Evolutionary conservation across 805 yeast species (phyloP), one percentile per base, ranked within the genome.

Genomic region (Wickerhamiella sergipiensis): DNA sequence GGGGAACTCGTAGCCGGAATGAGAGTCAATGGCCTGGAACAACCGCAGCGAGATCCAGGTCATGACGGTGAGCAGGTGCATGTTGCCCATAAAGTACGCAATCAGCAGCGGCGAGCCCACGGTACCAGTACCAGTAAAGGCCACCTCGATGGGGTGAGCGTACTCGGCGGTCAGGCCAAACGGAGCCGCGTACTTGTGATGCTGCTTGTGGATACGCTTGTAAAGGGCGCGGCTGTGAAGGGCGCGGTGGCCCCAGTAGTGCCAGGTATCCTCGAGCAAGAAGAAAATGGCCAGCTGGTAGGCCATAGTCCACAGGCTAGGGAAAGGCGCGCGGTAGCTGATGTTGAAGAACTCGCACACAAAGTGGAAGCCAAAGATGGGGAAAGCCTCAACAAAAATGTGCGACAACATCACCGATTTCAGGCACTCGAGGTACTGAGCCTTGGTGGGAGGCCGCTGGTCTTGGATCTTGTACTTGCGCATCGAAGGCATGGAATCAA

Each of bases 1-100:
- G 56, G 98, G 97, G 79, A 90, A 90, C 66, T 90, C 97, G 69
- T 90, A 92, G 53, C 97, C 98, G 12, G 97, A 88, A 69, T 90
- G 98, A 23, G 97, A 83, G 67, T 90, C 98, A 53, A 90, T 90
- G 24, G 98, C 98, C 75, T 90, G 98, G 73, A 84, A 81, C 60
- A 90, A 77, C 69, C 97, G 80, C 61, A 86, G 70, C 8, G 85
- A 74, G 62, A 90, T 83, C 97, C 97, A 90, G 51, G 79, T 57
- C 63, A 86, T 81, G 53, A 89, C 78, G n/a, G 97, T 90, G 71
- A 85, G 81, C 61, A 92, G 71, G 66, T 90, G 98, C 66, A 90
- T 75, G 64, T 81, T 70, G 52, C 81, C 77, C 44, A 92, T 80
- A 65, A 83, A 70, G 66, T 78, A 77, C 57, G 87, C 88, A 75